A percentile compares a stretch with the other conserved stretches of the same genome.
Conservation (phyloP, 2,329 filamentous ascomycete genomes). For the Aspergillus intermedius region DNA sequence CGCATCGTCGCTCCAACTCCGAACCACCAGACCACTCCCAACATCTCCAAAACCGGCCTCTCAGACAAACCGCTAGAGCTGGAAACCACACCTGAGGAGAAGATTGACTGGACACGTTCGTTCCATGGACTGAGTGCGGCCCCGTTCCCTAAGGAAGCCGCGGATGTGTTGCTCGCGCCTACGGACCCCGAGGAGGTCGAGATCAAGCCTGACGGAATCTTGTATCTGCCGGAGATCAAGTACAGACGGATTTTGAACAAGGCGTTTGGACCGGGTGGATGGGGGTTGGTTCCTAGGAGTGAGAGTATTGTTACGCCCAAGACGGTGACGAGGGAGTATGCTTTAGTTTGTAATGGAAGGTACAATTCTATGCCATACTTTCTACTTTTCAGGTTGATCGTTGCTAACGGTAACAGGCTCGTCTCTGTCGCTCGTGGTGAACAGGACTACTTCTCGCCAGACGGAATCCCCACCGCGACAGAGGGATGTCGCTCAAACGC, state of each 20-base stretch:
- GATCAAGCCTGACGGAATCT: constrained; percentile 93
- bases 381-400: not conserved
- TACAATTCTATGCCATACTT: constrained; percentile 34
- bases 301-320: constrained; percentile 79
- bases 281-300: constrained; percentile 84
- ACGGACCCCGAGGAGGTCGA: constrained; percentile 73
- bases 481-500: constrained; percentile 98
- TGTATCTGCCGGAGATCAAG: constrained; percentile 97
- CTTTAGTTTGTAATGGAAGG: constrained; percentile 80
- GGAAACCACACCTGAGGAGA: constrained; percentile 26
- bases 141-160: constrained; percentile 65
- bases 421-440: constrained; percentile 90
- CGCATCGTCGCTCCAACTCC: constrained; percentile 17
- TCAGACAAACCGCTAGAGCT: constrained; percentile 30
- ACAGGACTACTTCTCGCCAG: constrained; percentile 84
- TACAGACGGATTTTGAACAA: constrained; percentile 83
- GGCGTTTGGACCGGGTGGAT: constrained; percentile 90
- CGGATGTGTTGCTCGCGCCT: constrained; percentile 61
- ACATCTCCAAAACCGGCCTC: constrained; percentile 35
- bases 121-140: constrained; percentile 69
- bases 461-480: constrained; percentile 86
- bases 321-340: constrained; percentile 83
- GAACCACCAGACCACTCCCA: constrained; percentile 26
- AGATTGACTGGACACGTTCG: constrained; percentile 75
- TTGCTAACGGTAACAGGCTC: constrained; percentile 51